Percentiles rank a stretch among this genome's conserved stretches.
Conservation (phyloP, 2,329 filamentous ascomycete genomes). For the Ophiostoma sp. region DNA sequence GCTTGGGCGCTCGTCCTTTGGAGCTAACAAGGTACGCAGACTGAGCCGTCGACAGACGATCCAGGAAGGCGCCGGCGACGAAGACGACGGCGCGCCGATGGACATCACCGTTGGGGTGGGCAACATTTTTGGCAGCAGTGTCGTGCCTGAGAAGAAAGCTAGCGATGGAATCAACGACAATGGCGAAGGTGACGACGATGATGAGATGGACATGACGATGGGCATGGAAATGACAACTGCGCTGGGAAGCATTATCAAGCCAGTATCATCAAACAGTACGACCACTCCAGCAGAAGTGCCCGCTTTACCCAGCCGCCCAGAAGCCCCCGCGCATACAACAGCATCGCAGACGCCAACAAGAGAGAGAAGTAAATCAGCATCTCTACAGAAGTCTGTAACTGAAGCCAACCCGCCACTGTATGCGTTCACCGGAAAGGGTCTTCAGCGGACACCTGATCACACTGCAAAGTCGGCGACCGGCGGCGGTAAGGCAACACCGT, state of each 20-base stretch:
- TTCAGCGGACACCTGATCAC: conserved; percentile 45
- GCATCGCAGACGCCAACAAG: background rate
- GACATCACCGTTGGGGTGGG: conserved; percentile 58
- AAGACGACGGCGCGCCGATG: conserved; percentile 37
- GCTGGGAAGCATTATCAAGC: conserved; percentile 56
- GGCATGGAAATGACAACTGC: conserved; percentile 65
- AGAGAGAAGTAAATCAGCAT: background rate
- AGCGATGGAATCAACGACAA: conserved; percentile 30
- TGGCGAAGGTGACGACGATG: conserved; percentile 32
- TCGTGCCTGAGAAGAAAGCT: background rate
- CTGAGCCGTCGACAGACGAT: conserved; percentile 28
- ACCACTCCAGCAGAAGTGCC: conserved; percentile 12
- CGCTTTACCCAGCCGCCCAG: conserved; percentile 10
- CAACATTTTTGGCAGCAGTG: conserved; percentile 41
- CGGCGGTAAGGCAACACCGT: background rate
- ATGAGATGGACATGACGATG: conserved; percentile 41
- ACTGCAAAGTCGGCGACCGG: background rate
- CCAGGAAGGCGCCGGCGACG: conserved; percentile 26
- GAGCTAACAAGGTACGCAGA: conserved; percentile 22
- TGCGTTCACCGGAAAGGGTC: conserved; percentile 45
- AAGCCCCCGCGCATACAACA: conserved; percentile 34
- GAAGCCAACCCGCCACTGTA: conserved; percentile 52
- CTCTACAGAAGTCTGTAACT: conserved; percentile 28
- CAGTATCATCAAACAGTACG: conserved; percentile 31
- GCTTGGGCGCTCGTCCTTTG: conserved; percentile 30